phyloP scores from a whole-genome alignment of 2,329 filamentous ascomycete genomes.

The Pseudogymnoascus sp. region DNA sequence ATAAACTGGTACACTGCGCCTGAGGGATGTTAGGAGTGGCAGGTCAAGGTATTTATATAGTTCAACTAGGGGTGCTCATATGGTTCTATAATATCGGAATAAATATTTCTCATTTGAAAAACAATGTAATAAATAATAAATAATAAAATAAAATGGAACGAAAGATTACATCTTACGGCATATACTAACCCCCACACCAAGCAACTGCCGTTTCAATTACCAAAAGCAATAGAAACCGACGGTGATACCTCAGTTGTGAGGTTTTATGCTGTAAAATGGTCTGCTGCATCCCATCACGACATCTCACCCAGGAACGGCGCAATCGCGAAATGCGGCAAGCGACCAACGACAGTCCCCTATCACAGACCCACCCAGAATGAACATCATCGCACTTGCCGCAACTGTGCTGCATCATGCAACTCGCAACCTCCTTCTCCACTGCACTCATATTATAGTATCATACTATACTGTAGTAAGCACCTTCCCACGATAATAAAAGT shows the following conservation, averaged over 20 bases:
- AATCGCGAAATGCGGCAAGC: background rate
- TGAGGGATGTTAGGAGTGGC: too few relatives aligned
- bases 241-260: background rate
- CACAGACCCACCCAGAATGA: conserved; percentile 4
- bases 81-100: background rate
- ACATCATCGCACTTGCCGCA: background rate
- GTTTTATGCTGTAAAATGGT: background rate
- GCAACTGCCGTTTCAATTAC: background rate
- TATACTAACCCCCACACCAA: background rate
- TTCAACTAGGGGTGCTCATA: background rate
- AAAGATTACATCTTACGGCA: background rate
- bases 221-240: background rate
- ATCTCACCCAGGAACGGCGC: conserved; percentile 5
- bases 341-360: background rate
- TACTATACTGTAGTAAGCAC: background rate
- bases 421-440: background rate
- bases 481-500: background rate
- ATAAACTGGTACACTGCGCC: too few relatives aligned
- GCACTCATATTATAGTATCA: background rate
- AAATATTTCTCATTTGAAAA: background rate
- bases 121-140: background rate
- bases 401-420: conserved; percentile 2
- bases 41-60: too few relatives aligned
- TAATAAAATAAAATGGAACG: background rate
- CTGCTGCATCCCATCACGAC: background rate